Percentiles rank a stretch among this genome's conserved stretches.
phyloP scores from a whole-genome alignment of 305 asterid species.

The Caryopteris hybrid region DNA sequence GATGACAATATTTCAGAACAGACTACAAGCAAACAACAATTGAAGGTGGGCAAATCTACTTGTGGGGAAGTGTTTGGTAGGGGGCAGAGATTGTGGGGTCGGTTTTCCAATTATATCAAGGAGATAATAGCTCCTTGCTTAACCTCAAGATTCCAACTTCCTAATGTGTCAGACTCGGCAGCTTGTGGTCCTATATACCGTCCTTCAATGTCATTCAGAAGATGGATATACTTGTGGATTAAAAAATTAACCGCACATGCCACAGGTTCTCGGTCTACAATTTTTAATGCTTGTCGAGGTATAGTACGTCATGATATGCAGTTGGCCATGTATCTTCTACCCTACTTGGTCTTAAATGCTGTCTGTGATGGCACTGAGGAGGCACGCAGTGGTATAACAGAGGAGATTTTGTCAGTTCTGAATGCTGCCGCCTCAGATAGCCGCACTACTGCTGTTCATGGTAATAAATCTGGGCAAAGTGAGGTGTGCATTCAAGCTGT shows the following conservation, averaged over 20 bases:
- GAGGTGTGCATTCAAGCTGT: slow-evolving; percentile 98
- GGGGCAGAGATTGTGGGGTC: slow-evolving; percentile 93
- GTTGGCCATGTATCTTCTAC: slow-evolving; percentile 90
- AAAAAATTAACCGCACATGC: slow-evolving; percentile 84
- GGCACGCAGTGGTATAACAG: slow-evolving; percentile 80
- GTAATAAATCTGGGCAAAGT: slow-evolving; percentile 67
- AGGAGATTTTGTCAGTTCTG: slow-evolving; percentile 87
- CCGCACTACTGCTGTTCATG: slow-evolving; percentile 45
- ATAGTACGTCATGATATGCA: slow-evolving; percentile 97
- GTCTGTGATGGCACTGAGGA: slow-evolving; percentile 91
- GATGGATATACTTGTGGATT: slow-evolving; percentile 85
- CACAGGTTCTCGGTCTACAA: slow-evolving; percentile 76
- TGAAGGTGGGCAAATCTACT: slow-evolving; percentile 41
- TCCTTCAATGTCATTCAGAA: slow-evolving; percentile 87
- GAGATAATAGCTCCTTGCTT: slow-evolving; percentile 99
- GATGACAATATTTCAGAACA: slow-evolving; percentile 51
- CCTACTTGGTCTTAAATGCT: slow-evolving; percentile 86
- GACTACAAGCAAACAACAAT: slow-evolving; percentile 31
- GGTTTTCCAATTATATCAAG: slow-evolving; percentile 89
- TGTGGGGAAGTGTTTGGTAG: slow-evolving; percentile 44
- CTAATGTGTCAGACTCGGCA: slow-evolving; percentile 57
- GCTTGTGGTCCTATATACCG: slow-evolving; percentile 80
- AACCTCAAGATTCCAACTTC: slow-evolving; percentile 81
- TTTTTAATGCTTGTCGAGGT: slow-evolving; percentile 95
- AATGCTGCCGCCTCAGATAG: slow-evolving; percentile 73